Evolutionary conservation across 495 filamentous ascomycete species (phyloP).

Genomic region (Acidomyces sp.): DNA sequence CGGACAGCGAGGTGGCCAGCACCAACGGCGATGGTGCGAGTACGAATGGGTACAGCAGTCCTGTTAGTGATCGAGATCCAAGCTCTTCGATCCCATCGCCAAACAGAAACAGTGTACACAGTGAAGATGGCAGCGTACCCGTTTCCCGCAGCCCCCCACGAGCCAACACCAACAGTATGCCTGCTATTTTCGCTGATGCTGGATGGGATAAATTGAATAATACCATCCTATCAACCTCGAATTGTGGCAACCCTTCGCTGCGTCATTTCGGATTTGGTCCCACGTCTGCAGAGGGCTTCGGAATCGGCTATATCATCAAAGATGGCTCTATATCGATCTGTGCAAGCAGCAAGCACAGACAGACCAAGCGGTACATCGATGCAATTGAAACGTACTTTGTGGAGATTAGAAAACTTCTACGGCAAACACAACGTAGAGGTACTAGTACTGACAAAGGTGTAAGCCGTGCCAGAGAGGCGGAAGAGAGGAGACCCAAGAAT

Average conservation of each 20-base stretch:
- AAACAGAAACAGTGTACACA: slow-evolving; percentile 36
- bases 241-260: slow-evolving; percentile 95
- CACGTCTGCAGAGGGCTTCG: slow-evolving; percentile 87
- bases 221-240: slow-evolving; percentile 91
- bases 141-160: slow-evolving; percentile 25
- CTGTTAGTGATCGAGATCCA: slow-evolving; percentile 29
- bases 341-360: slow-evolving; percentile 79
- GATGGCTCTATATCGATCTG: slow-evolving; percentile 87
- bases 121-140: slow-evolving; percentile 31
- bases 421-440: slow-evolving; percentile 47
- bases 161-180: slow-evolving; percentile 36
- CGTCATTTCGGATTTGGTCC: slow-evolving; percentile 95
- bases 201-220: slow-evolving; percentile 95
- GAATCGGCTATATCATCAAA: slow-evolving; percentile 98
- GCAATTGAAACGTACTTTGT: slow-evolving; percentile 78
- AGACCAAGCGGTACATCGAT: slow-evolving; percentile 82
- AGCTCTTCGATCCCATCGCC: slow-evolving; percentile 42
- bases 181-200: slow-evolving; percentile 69
- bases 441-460: slow-evolving; percentile 38
- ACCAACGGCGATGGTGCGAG: slow-evolving; percentile 39
- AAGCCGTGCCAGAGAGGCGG: slow-evolving; percentile 54
- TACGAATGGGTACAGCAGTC: slow-evolving; percentile 43
- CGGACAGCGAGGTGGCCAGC: slow-evolving; percentile 39
- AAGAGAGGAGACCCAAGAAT: slow-evolving; percentile 37
- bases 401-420: slow-evolving; percentile 74